Conservation (phyloP, 495 filamentous ascomycete species). For the Viridothelium virens region DNA sequence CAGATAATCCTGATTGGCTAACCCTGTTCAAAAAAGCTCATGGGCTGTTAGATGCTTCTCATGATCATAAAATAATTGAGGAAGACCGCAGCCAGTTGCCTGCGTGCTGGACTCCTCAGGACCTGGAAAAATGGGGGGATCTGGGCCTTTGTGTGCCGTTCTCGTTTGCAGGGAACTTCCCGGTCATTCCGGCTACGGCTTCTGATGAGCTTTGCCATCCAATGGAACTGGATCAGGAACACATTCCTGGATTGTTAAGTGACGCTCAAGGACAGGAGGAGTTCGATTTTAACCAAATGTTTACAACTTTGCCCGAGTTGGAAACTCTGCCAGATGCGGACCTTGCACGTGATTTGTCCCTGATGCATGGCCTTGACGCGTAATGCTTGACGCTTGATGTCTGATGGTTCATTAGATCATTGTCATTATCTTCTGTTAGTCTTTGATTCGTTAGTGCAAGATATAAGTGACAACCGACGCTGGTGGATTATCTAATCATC, state of each 20-base stretch:
- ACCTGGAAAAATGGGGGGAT: neutral
- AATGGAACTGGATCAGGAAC: neutral
- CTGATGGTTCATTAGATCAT: neutral
- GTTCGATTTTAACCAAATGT: constrained; percentile 7
- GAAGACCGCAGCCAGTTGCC: neutral
- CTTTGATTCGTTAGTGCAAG: too few species aligned
- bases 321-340: neutral
- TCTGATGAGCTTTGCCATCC: neutral
- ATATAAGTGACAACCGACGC: too few species aligned
- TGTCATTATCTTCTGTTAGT: neutral
- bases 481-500: too few species aligned
- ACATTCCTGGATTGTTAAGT: neutral
- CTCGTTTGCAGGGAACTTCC: neutral
- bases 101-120: neutral
- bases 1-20: constrained; percentile 39
- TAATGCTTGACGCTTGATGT: neutral
- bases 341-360: neutral
- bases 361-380: neutral
- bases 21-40: constrained; percentile 37
- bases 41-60: constrained; percentile 15
- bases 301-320: neutral
- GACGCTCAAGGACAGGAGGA: neutral
- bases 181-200: neutral
- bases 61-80: neutral
- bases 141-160: neutral